Conservation (phyloP, 2,329 filamentous ascomycete species). For the Chrysosporium keratinophilum region DNA sequence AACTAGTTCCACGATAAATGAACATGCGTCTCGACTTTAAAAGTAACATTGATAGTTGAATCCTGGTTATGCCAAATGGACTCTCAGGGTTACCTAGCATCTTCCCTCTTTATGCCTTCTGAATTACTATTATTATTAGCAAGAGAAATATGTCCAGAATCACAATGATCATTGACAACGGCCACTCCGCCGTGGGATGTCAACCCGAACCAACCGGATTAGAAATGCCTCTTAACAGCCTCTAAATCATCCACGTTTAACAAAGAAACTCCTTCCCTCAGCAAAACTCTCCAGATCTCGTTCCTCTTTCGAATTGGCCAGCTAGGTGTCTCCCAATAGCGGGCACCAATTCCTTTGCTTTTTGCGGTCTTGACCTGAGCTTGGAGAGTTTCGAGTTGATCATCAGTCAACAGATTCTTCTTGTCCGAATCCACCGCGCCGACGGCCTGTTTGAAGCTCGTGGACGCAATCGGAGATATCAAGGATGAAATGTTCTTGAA, state of each 20-base stretch:
- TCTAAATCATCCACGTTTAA: conserved; percentile 56
- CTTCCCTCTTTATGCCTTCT: no score
- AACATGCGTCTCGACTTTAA: not conserved
- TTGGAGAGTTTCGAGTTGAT: conserved; percentile 42
- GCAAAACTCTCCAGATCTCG: conserved; percentile 47
- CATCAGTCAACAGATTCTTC: conserved; percentile 21
- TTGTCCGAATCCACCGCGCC: conserved; percentile 35
- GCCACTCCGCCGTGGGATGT: no score
- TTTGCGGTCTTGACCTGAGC: conserved; percentile 46
- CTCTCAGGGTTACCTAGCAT: no score
- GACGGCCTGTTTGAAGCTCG: conserved; percentile 39
- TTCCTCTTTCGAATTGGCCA: conserved; percentile 52
- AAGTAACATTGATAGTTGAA: no score
- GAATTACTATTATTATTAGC: no score
- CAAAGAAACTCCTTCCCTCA: conserved; percentile 49
- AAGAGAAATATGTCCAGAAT: no score
- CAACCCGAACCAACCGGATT: not conserved
- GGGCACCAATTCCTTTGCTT: conserved; percentile 46
- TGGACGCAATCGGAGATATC: conserved; percentile 46
- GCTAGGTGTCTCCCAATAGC: conserved; percentile 55
- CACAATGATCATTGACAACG: not conserved
- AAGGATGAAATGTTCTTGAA: conserved; percentile 38
- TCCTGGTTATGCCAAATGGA: no score
- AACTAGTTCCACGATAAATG: not conserved
- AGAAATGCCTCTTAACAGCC: conserved; percentile 28